Conservation (phyloP, 1,284 basidiomycete species). For the Moesziomyces sp. region DNA sequence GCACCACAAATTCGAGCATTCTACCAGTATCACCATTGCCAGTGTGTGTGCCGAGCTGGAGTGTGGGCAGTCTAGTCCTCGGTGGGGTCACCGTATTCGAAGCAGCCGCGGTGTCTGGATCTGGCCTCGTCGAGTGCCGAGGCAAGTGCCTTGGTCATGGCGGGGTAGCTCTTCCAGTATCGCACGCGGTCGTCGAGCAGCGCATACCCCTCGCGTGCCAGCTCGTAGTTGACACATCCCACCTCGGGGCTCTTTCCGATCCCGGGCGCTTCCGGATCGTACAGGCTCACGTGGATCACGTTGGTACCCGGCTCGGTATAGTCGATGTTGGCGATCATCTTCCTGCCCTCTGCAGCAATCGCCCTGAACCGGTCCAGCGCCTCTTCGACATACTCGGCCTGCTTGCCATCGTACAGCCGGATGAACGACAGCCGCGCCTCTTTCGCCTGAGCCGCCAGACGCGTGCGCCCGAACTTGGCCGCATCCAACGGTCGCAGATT, state of each 20-base stretch:
- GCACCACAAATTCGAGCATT: too few species aligned
- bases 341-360: conserved; percentile 52
- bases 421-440: conserved; percentile 59
- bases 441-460: conserved; percentile 46
- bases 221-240: conserved; percentile 56
- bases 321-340: conserved; percentile 64
- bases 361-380: conserved; percentile 55
- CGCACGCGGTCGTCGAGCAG: conserved; percentile 49
- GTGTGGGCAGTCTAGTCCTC: conserved; percentile 25
- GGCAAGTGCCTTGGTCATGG: conserved; percentile 38
- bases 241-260: conserved; percentile 42
- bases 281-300: conserved; percentile 51
- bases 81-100: conserved; percentile 57
- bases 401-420: conserved; percentile 52
- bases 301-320: conserved; percentile 44
- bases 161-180: conserved; percentile 53
- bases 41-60: too few species aligned
- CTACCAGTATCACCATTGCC: too few species aligned
- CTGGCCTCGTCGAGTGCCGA: conserved; percentile 50
- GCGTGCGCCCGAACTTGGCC: conserved; percentile 45
- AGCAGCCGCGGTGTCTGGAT: conserved; percentile 49
- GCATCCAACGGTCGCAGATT: conserved; percentile 55
- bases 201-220: conserved; percentile 53
- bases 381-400: conserved; percentile 57
- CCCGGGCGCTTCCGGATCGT: conserved; percentile 52